Percentiles rank a stretch among this genome's conserved stretches.
These are phyloP conservation scores for Leccinum disarticulatum DNA, from an alignment of 768 basidiomycete species.

Conservation along the genomic window DNA sequence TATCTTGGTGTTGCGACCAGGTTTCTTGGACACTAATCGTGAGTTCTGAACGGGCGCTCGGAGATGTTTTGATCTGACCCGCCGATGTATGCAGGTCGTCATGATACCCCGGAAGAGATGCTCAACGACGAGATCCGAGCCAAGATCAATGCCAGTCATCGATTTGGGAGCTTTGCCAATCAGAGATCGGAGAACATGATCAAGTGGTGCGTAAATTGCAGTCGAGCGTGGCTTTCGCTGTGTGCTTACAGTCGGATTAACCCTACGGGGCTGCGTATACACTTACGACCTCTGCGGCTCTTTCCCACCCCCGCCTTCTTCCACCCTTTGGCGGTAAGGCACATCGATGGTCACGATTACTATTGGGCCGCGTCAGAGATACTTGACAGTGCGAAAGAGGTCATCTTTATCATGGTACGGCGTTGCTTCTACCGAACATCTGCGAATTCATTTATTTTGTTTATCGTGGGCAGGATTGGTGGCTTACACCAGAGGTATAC, in stretches of 20 bases:
- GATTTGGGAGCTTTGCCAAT: slow-evolving; percentile 82
- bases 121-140: slow-evolving; percentile 67
- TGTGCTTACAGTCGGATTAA: neutral
- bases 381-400: slow-evolving; percentile 77
- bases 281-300: neutral
- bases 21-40: slow-evolving; percentile 37
- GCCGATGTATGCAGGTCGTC: slow-evolving; percentile 45
- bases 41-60: slow-evolving; percentile 9
- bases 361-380: slow-evolving; percentile 93
- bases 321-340: slow-evolving; percentile 42
- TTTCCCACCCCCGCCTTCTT: neutral
- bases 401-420: slow-evolving; percentile 84
- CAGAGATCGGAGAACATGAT: slow-evolving; percentile 68
- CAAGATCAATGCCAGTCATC: slow-evolving; percentile 74
- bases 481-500: slow-evolving; percentile 94
- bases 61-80: slow-evolving; percentile 1
- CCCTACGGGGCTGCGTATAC: too few species aligned
- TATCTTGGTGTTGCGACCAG: slow-evolving; percentile 15
- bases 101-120: slow-evolving; percentile 75
- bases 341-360: slow-evolving; percentile 95
- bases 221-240: neutral
- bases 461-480: slow-evolving; percentile 63
- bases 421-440: slow-evolving; percentile 10
- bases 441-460: neutral
- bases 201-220: slow-evolving; percentile 62